phyloP scores from a whole-genome alignment of 768 basidiomycete species.

The Leccinum variicolor region DNA sequence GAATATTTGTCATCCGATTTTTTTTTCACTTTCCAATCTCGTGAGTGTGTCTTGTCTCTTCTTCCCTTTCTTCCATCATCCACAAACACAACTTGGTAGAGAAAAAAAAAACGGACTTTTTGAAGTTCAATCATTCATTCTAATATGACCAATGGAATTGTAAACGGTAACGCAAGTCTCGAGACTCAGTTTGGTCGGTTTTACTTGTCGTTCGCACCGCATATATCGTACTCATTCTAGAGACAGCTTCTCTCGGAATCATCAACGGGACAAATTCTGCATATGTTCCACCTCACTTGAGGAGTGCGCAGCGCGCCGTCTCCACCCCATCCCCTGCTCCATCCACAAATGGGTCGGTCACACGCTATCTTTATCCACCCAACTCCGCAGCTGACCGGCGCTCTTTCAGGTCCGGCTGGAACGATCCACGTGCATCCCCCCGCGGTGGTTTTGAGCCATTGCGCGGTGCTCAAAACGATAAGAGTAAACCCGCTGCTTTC shows the following conservation, averaged over 20 bases:
- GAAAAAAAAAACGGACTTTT: constrained; percentile 22
- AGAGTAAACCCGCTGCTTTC: constrained; percentile 39
- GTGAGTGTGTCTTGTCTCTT: constrained; percentile 15
- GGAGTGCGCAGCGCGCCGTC: constrained; percentile 82
- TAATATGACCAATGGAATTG: constrained; percentile 91
- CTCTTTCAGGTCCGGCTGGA: constrained; percentile 60
- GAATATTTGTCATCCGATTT: constrained; percentile 31
- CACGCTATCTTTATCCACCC: constrained; percentile 11
- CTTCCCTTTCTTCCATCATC: constrained; percentile 28
- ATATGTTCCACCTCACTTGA: constrained; percentile 88
- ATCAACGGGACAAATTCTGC: constrained; percentile 68
- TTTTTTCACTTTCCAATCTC: constrained; percentile 17
- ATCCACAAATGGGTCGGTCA: constrained; percentile 51
- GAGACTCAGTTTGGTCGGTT: constrained; percentile 72
- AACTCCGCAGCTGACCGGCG: constrained; percentile 16
- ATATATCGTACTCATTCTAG: constrained; percentile 1
- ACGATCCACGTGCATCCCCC: constrained; percentile 70
- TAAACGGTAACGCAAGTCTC: constrained; percentile 71
- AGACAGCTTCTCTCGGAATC: constrained; percentile 70
- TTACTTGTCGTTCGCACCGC: background rate
- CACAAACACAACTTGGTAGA: constrained; percentile 25
- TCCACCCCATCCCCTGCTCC: constrained; percentile 40
- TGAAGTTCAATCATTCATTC: constrained; percentile 32
- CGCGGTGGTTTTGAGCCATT: constrained; percentile 43
- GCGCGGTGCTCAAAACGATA: constrained; percentile 40